Evolutionary conservation across 83 land plant species (phyloP), one percentile per base, ranked within the genome.

Genomic region (Picea engelmannii): DNA sequence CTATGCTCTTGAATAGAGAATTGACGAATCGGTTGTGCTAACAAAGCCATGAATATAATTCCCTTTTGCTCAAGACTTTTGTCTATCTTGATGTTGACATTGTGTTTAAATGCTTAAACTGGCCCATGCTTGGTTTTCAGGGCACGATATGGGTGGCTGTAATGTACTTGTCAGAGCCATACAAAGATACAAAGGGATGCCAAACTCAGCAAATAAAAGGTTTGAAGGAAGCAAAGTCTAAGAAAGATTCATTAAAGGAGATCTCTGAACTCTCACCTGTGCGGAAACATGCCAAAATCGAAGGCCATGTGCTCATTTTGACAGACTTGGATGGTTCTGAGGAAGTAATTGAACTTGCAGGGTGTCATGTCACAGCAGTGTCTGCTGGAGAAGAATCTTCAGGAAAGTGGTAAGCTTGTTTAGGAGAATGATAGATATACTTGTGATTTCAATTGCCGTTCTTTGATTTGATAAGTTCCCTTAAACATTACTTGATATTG

Each of bases 281-380:
- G 15, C 85, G 70, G 31, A 91, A 86, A 62, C 42, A 74, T 85
- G 96, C 91, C 47, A 88, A 40, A 74, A 81, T 93, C 52, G 84
- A 86, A 80, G 91, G 78, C 49, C 78, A 77, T 16, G 40, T 25
- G 10, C 82, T 91, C 25, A 78, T 91, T 74, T 60, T 91, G 69
- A 76, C 82, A n/a, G 88, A 87, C 21, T 7, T 60, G 23, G 94
- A 88, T 88, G 96, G 92, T 40, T 83, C 86, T 69, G 27, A 84
- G 38, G 59, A 84, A 66, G 62, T 78, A 63, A 84, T 93, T 25
- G 59, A 67, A 25, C 83, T 93, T 24, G 40, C 27, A 20, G 94
- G 89, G n/a, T 89, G 92, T 71, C 76, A 11, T 6, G 64, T 91
- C 18, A 63, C 35, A 65, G 92, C 94, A 78, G 94, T 93, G 82